Evolutionary conservation across 208 protist species (phyloP).

Genomic region (Trypanosoma platydactyli): DNA sequence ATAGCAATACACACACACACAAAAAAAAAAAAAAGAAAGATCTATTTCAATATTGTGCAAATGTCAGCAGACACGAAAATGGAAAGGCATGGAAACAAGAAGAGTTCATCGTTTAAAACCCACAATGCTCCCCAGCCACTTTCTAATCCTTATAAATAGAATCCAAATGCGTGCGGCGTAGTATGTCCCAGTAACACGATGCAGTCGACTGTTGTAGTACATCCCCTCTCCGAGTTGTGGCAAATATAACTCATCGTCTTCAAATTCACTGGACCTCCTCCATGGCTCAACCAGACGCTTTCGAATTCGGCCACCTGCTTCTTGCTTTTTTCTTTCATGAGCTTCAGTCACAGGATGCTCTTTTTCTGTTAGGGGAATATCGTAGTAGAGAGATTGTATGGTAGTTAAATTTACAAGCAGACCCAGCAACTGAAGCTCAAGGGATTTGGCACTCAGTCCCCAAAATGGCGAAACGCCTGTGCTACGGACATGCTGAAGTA

Average conservation of each 20-base stretch:
- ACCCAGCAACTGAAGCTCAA: slow-evolving; percentile 16
- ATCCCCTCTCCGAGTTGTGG: slow-evolving; percentile 53
- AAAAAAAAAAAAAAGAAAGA: slow-evolving; percentile 2
- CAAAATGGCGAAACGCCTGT: slow-evolving; percentile 20
- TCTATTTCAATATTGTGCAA: background rate
- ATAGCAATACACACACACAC: slow-evolving; percentile 1
- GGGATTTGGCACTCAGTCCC: slow-evolving; percentile 12
- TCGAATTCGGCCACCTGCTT: slow-evolving; percentile 4
- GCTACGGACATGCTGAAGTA: slow-evolving; percentile 26
- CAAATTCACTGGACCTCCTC: slow-evolving; percentile 21
- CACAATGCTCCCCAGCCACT: slow-evolving; percentile 8
- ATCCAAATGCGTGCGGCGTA: slow-evolving; percentile 34
- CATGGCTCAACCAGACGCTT: slow-evolving; percentile 72
- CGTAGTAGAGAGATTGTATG: slow-evolving; percentile 23
- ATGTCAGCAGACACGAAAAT: background rate
- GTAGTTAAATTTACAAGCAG: slow-evolving; percentile 7
- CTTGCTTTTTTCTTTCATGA: background rate
- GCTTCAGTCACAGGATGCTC: background rate
- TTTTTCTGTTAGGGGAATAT: slow-evolving; percentile 7
- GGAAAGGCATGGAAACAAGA: background rate
- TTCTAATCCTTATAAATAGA: slow-evolving; percentile 11
- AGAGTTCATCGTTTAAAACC: background rate
- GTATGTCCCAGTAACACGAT: slow-evolving; percentile 55
- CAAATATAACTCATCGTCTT: slow-evolving; percentile 16
- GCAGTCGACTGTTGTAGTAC: slow-evolving; percentile 67